These are phyloP conservation scores for Dactylellina drechsleri DNA, from an alignment of 2,329 filamentous ascomycete species.

Conservation along the genomic window DNA sequence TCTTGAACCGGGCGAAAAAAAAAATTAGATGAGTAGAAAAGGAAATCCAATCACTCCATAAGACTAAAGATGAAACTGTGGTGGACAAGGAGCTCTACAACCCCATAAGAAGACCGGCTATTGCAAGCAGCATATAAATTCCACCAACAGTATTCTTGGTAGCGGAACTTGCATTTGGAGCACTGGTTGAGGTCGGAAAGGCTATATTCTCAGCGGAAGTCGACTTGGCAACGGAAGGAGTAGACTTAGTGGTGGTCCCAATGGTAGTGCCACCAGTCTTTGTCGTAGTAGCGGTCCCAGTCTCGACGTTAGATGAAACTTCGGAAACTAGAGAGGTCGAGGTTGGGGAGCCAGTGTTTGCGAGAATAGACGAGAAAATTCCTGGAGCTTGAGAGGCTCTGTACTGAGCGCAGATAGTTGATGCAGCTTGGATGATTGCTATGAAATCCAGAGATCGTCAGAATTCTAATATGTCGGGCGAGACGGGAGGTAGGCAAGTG, in stretches of 20 bases:
- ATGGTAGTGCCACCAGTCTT: neutral
- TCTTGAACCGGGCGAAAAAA: too few species aligned
- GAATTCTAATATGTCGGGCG: too few species aligned
- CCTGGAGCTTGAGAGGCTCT: conserved; percentile 7
- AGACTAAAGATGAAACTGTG: too few species aligned
- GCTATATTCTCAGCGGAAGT: neutral
- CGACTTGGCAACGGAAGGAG: neutral
- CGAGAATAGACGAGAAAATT: conserved; percentile 18
- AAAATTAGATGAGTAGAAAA: too few species aligned
- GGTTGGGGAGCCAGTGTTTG: neutral
- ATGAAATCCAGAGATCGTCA: neutral
- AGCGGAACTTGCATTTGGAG: conserved; percentile 12
- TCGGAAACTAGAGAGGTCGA: conserved; percentile 8
- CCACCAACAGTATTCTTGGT: neutral
- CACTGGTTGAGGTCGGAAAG: conserved; percentile 9
- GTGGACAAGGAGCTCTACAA: conserved; percentile 7
- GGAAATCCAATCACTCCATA: too few species aligned
- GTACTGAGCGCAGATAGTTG: conserved; percentile 32
- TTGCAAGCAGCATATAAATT: conserved; percentile 1
- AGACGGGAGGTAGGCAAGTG: too few species aligned
- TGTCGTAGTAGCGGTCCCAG: neutral
- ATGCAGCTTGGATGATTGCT: conserved; percentile 45
- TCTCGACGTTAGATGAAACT: conserved; percentile 12
- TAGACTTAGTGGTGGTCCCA: neutral
- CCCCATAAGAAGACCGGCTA: conserved; percentile 6